These are phyloP conservation scores for Sarocladiaceae sp. DNA, from an alignment of 2,329 filamentous ascomycete species.

Conservation along the genomic window DNA sequence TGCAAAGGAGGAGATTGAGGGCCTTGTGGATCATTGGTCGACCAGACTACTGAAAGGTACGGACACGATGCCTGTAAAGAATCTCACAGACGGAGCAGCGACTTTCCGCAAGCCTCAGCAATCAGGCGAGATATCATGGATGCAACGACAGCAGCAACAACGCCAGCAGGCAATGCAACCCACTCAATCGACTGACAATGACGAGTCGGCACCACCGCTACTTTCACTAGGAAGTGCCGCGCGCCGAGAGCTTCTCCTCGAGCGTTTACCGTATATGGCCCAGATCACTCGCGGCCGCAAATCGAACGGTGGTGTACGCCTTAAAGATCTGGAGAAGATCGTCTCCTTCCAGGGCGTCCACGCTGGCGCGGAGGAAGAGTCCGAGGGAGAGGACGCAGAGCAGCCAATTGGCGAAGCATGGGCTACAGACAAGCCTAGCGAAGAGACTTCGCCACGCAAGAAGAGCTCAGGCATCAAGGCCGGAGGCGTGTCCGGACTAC, in stretches of 20 bases:
- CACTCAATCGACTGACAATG: conserved; percentile 7
- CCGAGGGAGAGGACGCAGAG: conserved; percentile 26
- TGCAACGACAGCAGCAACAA: conserved; percentile 27
- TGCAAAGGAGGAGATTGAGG: conserved; percentile 75
- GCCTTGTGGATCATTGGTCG: conserved; percentile 66
- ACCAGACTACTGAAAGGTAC: conserved; percentile 56
- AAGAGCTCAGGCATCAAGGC: conserved; percentile 34
- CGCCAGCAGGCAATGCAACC: conserved; percentile 1
- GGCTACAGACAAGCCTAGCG: conserved; percentile 58
- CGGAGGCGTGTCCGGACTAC: conserved; percentile 34
- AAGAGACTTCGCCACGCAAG: conserved; percentile 48
- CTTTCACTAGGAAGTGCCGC: conserved; percentile 62
- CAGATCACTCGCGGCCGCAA: conserved; percentile 52
- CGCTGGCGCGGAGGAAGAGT: conserved; percentile 44
- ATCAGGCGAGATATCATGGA: conserved; percentile 25
- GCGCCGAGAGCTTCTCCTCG: conserved; percentile 71
- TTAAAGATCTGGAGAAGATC: conserved; percentile 62
- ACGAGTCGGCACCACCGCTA: conserved; percentile 30
- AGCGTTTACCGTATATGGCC: conserved; percentile 82
- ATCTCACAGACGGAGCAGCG: conserved; percentile 41
- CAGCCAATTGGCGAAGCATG: conserved; percentile 41
- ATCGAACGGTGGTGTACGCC: conserved; percentile 32
- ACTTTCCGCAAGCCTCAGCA: conserved; percentile 43
- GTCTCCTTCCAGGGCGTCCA: conserved; percentile 58
- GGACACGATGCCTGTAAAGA: conserved; percentile 28